Conservation (phyloP, 208 protist genomes). For the Acanthamoeba castellanii region DNA sequence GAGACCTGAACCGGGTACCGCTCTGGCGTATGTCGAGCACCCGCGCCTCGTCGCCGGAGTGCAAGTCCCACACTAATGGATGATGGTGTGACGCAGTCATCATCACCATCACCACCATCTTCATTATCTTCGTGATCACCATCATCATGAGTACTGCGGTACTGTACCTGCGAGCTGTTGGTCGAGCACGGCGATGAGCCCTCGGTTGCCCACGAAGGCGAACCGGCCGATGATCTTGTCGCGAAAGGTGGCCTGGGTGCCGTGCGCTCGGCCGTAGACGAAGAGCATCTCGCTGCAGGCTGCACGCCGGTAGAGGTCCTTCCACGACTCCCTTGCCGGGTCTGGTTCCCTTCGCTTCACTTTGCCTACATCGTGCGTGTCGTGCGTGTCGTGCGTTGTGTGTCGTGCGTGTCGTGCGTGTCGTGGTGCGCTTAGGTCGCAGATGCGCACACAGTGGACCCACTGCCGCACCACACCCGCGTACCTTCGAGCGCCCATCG, state of each 20-base stretch:
- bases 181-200: neutral
- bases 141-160: too few species aligned
- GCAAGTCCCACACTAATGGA: neutral
- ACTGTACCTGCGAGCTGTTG: neutral
- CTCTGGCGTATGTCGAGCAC: neutral
- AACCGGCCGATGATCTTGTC: neutral
- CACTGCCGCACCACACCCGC: neutral
- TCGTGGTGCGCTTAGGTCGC: too few species aligned
- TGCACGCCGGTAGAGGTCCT: neutral
- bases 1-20: neutral
- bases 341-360: neutral
- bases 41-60: neutral
- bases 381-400: too few species aligned
- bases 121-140: too few species aligned
- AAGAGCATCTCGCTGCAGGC: neutral
- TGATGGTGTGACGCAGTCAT: too few species aligned
- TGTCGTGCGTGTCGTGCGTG: too few species aligned
- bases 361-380: neutral
- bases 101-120: too few species aligned
- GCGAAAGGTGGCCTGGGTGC: neutral
- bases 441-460: too few species aligned
- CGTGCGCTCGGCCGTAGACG: neutral
- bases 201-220: neutral
- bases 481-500: neutral
- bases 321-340: neutral